These are phyloP conservation scores for Westerdykella ornata DNA, from an alignment of 2,329 filamentous ascomycete species.

Conservation along the genomic window DNA sequence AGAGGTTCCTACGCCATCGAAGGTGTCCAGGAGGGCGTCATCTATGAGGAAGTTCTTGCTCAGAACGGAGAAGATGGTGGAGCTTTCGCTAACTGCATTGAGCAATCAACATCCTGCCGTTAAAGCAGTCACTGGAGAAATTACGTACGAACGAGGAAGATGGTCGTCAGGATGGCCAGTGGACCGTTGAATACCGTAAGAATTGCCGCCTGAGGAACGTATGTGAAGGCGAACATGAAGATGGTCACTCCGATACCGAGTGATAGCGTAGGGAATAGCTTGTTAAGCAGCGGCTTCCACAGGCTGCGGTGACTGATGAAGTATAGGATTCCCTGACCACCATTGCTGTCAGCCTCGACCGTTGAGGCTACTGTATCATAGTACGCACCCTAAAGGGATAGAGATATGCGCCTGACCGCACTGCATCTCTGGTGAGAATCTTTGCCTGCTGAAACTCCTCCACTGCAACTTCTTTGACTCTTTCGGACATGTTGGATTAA, in stretches of 20 bases:
- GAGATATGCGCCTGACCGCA: constrained; percentile 70
- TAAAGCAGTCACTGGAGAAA: constrained; percentile 35
- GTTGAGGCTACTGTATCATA: not conserved
- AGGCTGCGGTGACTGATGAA: constrained; percentile 52
- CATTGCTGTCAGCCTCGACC: constrained; percentile 6
- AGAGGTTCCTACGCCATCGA: constrained; percentile 57
- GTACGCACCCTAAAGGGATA: constrained; percentile 66
- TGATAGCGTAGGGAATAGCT: constrained; percentile 55
- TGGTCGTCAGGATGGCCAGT: constrained; percentile 65
- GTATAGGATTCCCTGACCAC: constrained; percentile 53
- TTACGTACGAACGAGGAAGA: constrained; percentile 53
- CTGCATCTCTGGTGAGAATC: constrained; percentile 59
- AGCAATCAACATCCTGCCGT: constrained; percentile 57
- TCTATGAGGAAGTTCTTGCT: constrained; percentile 68
- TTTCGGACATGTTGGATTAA: constrained; percentile 39
- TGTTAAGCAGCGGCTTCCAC: constrained; percentile 54
- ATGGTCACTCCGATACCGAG: constrained; percentile 66
- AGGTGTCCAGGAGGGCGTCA: constrained; percentile 79
- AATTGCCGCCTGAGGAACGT: constrained; percentile 74
- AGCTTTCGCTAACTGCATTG: constrained; percentile 38
- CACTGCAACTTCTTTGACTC: constrained; percentile 51
- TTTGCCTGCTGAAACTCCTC: constrained; percentile 67
- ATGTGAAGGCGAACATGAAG: constrained; percentile 83
- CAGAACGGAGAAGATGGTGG: constrained; percentile 48
- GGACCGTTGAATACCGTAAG: constrained; percentile 81